Percentiles rank a stretch among this genome's conserved stretches.
Evolutionary conservation across 192 early-diverging fungal genomes (phyloP).

Genomic region (Rhizophagus sp.): DNA sequence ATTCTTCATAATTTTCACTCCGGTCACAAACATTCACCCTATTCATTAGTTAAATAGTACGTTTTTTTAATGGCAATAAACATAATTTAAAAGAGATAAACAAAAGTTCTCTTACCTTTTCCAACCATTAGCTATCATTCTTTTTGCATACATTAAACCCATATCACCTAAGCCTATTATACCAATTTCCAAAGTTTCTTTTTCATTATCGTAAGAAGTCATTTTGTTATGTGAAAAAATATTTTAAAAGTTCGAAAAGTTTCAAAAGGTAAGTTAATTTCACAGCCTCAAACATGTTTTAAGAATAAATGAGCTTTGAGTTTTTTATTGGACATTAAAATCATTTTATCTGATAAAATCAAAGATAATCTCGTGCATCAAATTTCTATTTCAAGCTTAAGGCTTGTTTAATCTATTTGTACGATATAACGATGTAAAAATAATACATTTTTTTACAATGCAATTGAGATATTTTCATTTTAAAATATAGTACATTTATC

Average conservation of each 20-base stretch:
- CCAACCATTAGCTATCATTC: slow-evolving; percentile 77
- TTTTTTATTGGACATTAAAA: too few relatives aligned
- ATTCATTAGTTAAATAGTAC: neutral
- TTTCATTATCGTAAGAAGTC: neutral
- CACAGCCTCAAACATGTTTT: neutral
- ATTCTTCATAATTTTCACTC: slow-evolving; percentile 69
- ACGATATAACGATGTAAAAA: too few relatives aligned
- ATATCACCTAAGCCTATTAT: slow-evolving; percentile 97
- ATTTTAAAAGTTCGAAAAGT: neutral
- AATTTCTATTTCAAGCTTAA: too few relatives aligned
- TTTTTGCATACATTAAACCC: slow-evolving; percentile 85
- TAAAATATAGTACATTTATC: too few relatives aligned
- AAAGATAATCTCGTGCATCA: too few relatives aligned
- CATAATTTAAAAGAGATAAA: neutral
- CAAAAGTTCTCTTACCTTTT: slow-evolving; percentile 51
- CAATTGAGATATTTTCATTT: too few relatives aligned
- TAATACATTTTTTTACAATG: too few relatives aligned
- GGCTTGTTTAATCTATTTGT: too few relatives aligned
- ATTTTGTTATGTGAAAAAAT: neutral
- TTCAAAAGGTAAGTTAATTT: neutral
- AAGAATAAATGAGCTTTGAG: neutral
- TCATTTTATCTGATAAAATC: too few relatives aligned
- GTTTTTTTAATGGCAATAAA: neutral
- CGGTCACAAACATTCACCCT: slow-evolving; percentile 90
- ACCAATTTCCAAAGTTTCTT: slow-evolving; percentile 73